Percentiles rank a stretch among this genome's conserved stretches.
phyloP scores from a whole-genome alignment of 2,329 filamentous ascomycete genomes.

The Eurotiales sp. region DNA sequence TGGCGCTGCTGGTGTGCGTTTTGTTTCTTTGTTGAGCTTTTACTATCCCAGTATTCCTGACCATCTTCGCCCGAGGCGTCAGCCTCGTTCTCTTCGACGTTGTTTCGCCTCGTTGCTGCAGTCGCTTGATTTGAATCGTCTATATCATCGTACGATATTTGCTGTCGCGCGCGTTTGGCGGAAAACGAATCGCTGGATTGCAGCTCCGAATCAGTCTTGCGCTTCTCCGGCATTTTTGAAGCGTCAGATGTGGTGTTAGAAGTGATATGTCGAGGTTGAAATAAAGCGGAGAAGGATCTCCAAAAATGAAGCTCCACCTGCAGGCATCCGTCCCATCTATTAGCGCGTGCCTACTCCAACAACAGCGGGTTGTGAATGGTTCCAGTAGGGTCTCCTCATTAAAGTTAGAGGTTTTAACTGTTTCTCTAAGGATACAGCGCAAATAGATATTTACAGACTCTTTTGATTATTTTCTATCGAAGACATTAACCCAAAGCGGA shows the following conservation, averaged over 20 bases:
- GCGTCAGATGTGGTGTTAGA: neutral
- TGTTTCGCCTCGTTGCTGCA: neutral
- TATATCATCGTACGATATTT: constrained; percentile 16
- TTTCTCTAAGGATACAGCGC: too few species aligned
- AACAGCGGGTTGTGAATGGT: too few species aligned
- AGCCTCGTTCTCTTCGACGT: constrained; percentile 24
- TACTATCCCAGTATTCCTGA: neutral
- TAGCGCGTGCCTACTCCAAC: too few species aligned
- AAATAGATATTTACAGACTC: neutral
- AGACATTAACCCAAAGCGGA: constrained; percentile 7
- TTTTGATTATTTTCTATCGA: neutral
- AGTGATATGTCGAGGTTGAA: constrained; percentile 12
- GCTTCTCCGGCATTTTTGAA: constrained; percentile 30
- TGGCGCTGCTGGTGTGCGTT: constrained; percentile 3
- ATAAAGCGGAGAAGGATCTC: neutral
- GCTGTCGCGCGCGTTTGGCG: constrained; percentile 30
- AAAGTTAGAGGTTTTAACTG: too few species aligned
- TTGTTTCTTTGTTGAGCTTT: neutral
- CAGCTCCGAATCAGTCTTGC: constrained; percentile 24
- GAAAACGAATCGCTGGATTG: constrained; percentile 17
- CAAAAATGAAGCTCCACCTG: neutral
- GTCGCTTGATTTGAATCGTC: constrained; percentile 1
- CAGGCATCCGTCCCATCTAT: too few species aligned
- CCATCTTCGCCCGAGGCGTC: constrained; percentile 18
- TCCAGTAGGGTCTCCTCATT: too few species aligned